phyloP scores from a whole-genome alignment of 192 early-diverging fungal genomes.

The Kappamyces sp. region DNA sequence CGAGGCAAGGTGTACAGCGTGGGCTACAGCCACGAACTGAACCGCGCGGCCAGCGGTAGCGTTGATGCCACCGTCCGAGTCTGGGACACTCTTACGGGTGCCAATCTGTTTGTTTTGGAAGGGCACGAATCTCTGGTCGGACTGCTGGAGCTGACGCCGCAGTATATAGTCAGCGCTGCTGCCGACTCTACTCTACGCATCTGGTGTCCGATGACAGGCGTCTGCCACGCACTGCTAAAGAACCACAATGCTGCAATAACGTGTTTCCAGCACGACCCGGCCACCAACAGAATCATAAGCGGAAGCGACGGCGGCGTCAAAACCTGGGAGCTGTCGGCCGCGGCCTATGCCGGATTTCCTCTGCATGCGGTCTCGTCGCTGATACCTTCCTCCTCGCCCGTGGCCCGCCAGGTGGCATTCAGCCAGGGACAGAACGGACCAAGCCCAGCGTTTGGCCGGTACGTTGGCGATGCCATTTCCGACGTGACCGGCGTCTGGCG shows the following conservation, averaged over 20 bases:
- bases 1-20: slow-evolving; percentile 94
- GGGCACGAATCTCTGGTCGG: slow-evolving; percentile 91
- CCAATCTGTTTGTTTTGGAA: slow-evolving; percentile 67
- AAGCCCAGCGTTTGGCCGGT: slow-evolving; percentile 55
- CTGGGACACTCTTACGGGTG: slow-evolving; percentile 87
- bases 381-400: slow-evolving; percentile 11
- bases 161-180: slow-evolving; percentile 88
- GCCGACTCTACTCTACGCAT: slow-evolving; percentile 91
- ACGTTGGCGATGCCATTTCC: slow-evolving; percentile 75
- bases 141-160: slow-evolving; percentile 75
- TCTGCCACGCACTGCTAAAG: slow-evolving; percentile 58
- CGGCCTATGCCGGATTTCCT: slow-evolving; percentile 25
- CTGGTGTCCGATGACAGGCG: slow-evolving; percentile 72
- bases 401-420: slow-evolving; percentile 20
- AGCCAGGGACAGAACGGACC: slow-evolving; percentile 38
- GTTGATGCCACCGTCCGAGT: slow-evolving; percentile 91
- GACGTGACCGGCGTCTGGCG: slow-evolving; percentile 90
- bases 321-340: slow-evolving; percentile 89
- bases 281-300: slow-evolving; percentile 79
- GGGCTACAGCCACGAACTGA: slow-evolving; percentile 75
- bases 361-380: slow-evolving; percentile 6
- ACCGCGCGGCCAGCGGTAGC: slow-evolving; percentile 84
- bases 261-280: slow-evolving; percentile 93
- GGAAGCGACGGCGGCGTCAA: slow-evolving; percentile 93
- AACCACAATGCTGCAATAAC: slow-evolving; percentile 91